Conservation (phyloP, 257 asterid genomes). For the Orobanche coerulescens region DNA sequence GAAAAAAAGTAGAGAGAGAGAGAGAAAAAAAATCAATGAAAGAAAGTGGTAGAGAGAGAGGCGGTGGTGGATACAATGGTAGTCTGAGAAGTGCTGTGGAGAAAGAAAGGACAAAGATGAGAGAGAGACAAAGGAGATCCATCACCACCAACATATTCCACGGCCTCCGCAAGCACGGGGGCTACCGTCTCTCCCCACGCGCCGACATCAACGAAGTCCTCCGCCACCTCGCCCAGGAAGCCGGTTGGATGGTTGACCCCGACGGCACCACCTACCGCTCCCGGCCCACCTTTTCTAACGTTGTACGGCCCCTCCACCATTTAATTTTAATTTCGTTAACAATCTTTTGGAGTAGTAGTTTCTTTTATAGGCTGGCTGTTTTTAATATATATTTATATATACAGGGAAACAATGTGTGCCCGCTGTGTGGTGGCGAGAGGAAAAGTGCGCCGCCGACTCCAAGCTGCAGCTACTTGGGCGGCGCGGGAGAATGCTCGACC, state of each 20-base stretch:
- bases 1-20: not conserved
- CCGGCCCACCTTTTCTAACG: conserved; percentile 18
- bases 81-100: conserved; percentile 26
- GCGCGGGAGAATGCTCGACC: conserved; percentile 34
- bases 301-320: not conserved
- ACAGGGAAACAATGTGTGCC: conserved; percentile 26
- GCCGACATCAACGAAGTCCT: conserved; percentile 51
- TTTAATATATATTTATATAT: not conserved
- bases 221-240: conserved; percentile 47
- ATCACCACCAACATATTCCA: conserved; percentile 50
- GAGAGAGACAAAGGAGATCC: conserved; percentile 42
- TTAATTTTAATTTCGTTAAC: not conserved
- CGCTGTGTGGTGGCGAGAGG: conserved; percentile 30
- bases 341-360: too few species aligned
- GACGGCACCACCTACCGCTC: conserved; percentile 51
- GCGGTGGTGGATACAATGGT: too few species aligned
- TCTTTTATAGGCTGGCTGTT: not conserved
- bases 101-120: conserved; percentile 42
- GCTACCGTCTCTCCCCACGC: conserved; percentile 50
- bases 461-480: conserved; percentile 28
- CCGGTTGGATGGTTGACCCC: conserved; percentile 39
- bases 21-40: conserved; percentile 14
- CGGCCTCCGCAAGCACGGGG: conserved; percentile 53
- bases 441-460: conserved; percentile 23
- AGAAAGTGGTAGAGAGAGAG: conserved; percentile 15